phyloP scores from a whole-genome alignment of 805 yeast genomes.

The Yarrowia porcina region DNA sequence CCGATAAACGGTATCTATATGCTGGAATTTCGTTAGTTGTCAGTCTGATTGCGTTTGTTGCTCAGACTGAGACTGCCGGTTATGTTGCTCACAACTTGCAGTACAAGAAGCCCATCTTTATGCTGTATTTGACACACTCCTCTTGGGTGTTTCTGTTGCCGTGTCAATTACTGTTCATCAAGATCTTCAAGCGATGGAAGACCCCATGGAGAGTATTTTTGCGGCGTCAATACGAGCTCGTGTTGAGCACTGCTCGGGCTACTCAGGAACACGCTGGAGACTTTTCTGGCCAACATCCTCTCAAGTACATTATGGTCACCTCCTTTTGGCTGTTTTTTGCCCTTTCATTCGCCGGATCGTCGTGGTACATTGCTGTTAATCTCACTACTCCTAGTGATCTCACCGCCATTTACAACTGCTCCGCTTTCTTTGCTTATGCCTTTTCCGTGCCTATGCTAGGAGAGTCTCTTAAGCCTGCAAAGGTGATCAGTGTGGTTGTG shows the following conservation, averaged over 20 bases:
- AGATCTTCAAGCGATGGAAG: conserved; percentile 44
- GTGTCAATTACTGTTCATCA: conserved; percentile 52
- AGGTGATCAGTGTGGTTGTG: conserved; percentile 62
- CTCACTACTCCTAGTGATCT: conserved; percentile 79
- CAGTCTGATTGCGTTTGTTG: conserved; percentile 60
- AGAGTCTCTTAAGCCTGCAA: conserved; percentile 61
- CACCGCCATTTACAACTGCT: conserved; percentile 86
- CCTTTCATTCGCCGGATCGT: conserved; percentile 69
- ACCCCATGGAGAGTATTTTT: conserved; percentile 31
- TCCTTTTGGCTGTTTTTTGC: conserved; percentile 51
- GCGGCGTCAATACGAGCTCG: conserved; percentile 32
- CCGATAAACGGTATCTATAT: conserved; percentile 41
- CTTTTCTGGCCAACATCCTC: conserved; percentile 35
- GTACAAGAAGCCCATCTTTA: conserved; percentile 66
- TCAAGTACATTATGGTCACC: conserved; percentile 47
- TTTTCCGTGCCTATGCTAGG: conserved; percentile 73
- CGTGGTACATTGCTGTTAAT: conserved; percentile 85
- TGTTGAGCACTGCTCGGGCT: conserved; percentile 28
- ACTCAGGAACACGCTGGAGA: conserved; percentile 33
- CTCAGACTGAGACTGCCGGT: conserved; percentile 77
- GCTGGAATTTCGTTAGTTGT: conserved; percentile 48
- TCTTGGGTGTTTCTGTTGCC: conserved; percentile 77
- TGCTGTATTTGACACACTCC: conserved; percentile 65
- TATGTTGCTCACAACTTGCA: conserved; percentile 54
- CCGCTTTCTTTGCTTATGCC: conserved; percentile 83